Evolutionary conservation across 768 basidiomycete species (phyloP).

Genomic region (Trametes cingulata): DNA sequence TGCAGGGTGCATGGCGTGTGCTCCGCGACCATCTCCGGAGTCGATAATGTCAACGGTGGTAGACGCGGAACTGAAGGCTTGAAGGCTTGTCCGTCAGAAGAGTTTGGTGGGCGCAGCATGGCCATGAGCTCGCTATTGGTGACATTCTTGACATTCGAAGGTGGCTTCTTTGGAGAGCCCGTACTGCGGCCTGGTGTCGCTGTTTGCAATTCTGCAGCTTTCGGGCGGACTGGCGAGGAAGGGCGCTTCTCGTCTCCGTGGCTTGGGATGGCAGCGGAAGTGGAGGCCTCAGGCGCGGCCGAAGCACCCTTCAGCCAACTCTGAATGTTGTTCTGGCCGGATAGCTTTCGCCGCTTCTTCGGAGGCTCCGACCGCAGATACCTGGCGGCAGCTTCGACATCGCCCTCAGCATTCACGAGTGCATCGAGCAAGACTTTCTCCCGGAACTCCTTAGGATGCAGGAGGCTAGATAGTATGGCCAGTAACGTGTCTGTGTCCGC

Average conservation of each 20-base stretch:
- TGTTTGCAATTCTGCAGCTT: background rate
- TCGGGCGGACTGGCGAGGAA: background rate
- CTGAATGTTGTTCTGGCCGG: conserved; percentile 41
- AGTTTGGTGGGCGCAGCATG: conserved; percentile 50
- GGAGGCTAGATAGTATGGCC: conserved; percentile 63
- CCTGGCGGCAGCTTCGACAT: conserved; percentile 53
- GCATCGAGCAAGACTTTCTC: conserved; percentile 55
- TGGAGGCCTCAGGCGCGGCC: background rate
- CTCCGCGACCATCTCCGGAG: conserved; percentile 60
- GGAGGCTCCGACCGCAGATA: conserved; percentile 34
- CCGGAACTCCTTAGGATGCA: conserved; percentile 38
- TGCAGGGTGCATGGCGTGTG: conserved; percentile 80
- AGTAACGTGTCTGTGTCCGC: conserved; percentile 69
- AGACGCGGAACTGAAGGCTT: conserved; percentile 31
- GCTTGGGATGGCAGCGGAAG: background rate
- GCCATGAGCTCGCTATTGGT: conserved; percentile 50
- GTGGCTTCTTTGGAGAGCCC: conserved; percentile 5
- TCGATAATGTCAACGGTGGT: conserved; percentile 64
- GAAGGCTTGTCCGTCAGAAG: conserved; percentile 37
- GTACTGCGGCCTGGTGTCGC: background rate
- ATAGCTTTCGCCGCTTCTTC: conserved; percentile 51
- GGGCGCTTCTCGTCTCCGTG: too few relatives aligned
- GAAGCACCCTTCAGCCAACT: conserved; percentile 50
- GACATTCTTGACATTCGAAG: conserved; percentile 33
- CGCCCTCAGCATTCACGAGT: conserved; percentile 55